A percentile compares a stretch with the other conserved stretches of the same genome.
These are phyloP conservation scores for Picochlorum sp. DNA, from an alignment of 139 green algal genomes.

Conservation along the genomic window DNA sequence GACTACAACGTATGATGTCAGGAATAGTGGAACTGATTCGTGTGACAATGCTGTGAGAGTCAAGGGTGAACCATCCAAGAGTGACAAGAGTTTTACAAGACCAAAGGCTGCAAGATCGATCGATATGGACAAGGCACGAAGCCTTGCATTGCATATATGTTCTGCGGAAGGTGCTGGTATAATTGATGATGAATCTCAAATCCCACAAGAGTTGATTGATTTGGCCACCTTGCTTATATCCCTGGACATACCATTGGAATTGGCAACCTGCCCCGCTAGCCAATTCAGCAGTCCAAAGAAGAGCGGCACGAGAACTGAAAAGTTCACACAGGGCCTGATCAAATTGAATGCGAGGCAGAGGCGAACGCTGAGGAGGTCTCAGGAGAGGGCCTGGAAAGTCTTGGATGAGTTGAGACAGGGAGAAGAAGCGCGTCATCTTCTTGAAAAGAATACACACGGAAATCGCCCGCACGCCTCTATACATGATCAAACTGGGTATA, in stretches of 20 bases:
- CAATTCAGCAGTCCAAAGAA: conserved; percentile 1
- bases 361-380: conserved; percentile 29
- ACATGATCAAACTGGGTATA: background rate
- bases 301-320: background rate
- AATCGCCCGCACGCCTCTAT: background rate
- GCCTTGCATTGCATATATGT: background rate
- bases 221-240: background rate
- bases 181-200: background rate
- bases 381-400: conserved; percentile 30
- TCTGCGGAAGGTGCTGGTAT: background rate
- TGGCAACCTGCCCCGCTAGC: background rate
- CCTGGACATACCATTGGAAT: background rate
- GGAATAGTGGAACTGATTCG: no score
- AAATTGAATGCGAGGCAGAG: conserved; percentile 32
- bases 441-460: background rate
- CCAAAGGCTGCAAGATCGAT: background rate
- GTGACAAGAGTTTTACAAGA: background rate
- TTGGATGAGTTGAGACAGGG: conserved; percentile 10
- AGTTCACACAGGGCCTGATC: background rate
- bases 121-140: background rate
- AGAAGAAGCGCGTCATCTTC: background rate
- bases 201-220: background rate
- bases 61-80: background rate
- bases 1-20: no score
- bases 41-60: no score